Evolutionary conservation across 1,284 basidiomycete species (phyloP), one percentile per base, ranked within the genome.

Genomic region (Coniferiporia weirii): DNA sequence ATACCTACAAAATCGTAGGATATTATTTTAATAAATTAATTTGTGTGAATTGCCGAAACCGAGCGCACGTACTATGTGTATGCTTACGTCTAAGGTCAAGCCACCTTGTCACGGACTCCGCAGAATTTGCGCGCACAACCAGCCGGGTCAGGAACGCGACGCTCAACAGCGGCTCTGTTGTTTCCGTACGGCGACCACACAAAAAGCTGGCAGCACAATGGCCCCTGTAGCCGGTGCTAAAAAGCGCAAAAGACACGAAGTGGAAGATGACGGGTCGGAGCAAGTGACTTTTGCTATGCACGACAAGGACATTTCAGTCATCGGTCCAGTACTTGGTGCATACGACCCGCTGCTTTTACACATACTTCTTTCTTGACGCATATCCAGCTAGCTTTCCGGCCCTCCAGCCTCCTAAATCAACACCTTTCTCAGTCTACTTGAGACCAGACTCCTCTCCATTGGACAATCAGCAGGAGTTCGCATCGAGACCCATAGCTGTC

Each of bases 251-350:
- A 78, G 82, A 63, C 75, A 75, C 36, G 61, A 47, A 49, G 66
- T 58, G 22, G 64, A 69, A 15, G 62, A 46, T 71, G 69, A n/a
- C 72, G 74, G 52, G 66, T 69, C 48, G 8, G 69, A 67, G 47
- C 73, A 74, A 61, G 65, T 81, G 57, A 75, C 76, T 40, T 72
- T 88, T 44, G 74, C 76, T 65, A 67, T 84, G 49, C 72, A 79
- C 36, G 65, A 68, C 54, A 73, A 76, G 62, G 70, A 79, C 44
- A 75, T 73, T 51, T 71, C 73, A 13, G 74, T 79, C 64, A 71
- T 82, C 52, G 89, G 88, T 15, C 90, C 91, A 60, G 79, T 87
- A 34, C 81, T 93, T 65, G 89, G 90, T 91, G 69, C 69, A 80
- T 73, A 56, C 27, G 27, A 27, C 27, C 27, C 27, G 27, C 27